Base-by-base conservation (phyloP, 371 early-diverging fungal species). In the Gilbertella persicaria region DNA sequence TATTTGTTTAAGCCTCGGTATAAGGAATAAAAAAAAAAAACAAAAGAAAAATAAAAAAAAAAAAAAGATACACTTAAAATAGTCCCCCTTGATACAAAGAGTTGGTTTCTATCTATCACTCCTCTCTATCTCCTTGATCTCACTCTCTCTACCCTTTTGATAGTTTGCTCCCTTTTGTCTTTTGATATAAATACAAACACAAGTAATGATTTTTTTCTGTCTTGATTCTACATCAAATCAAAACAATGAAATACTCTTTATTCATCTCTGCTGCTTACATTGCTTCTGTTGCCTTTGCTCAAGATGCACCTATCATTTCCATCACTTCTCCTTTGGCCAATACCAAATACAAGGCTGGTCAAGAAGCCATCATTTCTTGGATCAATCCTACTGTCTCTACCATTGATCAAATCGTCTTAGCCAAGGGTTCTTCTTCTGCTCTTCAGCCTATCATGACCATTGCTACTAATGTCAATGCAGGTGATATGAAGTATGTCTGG, bases 291-390 rank as follows among this genome's bases (percentile, higher is more conserved):
- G 66, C 50, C 0, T 49, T 57, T 53, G 50, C 60, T 44, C 60
- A 60, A 44, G 37, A 37, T 4, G 20, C 43, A 16, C 43, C 66
- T 5, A 59, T 65, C 25, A 59, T 71, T 12, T 61, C 67, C 19
- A 67, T 71, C 46, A 71, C 71, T n/a, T 64, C 67, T 23, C 71
- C 71, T 36, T 58, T 67, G 40, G 30, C 49, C 8, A 62, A 62
- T n/a, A 64, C 67, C 16, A 46, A 50, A 38, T 56, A 55, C 19
- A 56, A 62, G 50, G 60, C 62, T 33, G 67, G 67, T 16, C 45
- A 57, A 35, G 54, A 62, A 38, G 66, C 58, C 4, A 66, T 66
- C 23, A 55, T 70, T 28, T 53, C 61, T 29, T 70, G 70, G 70
- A 47, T 60, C 23, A 55, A 66, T 24, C 63, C 70, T 29, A 47